A percentile compares a stretch with the other conserved stretches of the same genome.
Conservation (phyloP, 2,329 filamentous ascomycete species). For the Bipolaris victoriae region DNA sequence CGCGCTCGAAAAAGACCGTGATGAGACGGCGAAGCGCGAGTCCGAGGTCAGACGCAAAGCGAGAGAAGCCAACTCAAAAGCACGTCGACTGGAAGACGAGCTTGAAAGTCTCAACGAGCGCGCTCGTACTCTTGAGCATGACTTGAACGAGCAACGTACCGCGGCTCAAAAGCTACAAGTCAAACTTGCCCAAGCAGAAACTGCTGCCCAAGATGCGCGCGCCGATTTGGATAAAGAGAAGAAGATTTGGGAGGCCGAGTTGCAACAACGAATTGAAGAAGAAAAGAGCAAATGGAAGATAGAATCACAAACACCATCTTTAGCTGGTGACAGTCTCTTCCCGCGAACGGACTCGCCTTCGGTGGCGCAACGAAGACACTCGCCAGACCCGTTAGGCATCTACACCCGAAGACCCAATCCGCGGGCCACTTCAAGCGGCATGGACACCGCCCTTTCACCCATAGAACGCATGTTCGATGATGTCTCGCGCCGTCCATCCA, state of each 20-base stretch:
- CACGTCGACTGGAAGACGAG: slow-evolving; percentile 78
- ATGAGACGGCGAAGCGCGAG: slow-evolving; percentile 83
- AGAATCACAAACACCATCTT: slow-evolving; percentile 49
- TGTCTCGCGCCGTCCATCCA: slow-evolving; percentile 44
- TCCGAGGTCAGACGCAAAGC: slow-evolving; percentile 88
- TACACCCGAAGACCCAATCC: slow-evolving; percentile 34
- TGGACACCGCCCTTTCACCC: slow-evolving; percentile 42
- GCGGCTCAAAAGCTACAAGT: slow-evolving; percentile 68
- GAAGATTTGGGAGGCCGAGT: slow-evolving; percentile 62
- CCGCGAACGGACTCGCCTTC: slow-evolving; percentile 49
- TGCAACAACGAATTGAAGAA: slow-evolving; percentile 67
- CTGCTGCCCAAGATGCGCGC: slow-evolving; percentile 65
- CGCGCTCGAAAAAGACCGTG: slow-evolving; percentile 85
- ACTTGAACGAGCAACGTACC: slow-evolving; percentile 65
- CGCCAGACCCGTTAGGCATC: slow-evolving; percentile 46
- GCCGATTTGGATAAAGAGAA: slow-evolving; percentile 65
- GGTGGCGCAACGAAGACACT: slow-evolving; percentile 49
- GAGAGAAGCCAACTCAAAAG: slow-evolving; percentile 76
- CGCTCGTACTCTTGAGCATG: slow-evolving; percentile 68
- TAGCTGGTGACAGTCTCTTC: slow-evolving; percentile 30
- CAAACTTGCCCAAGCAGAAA: slow-evolving; percentile 68
- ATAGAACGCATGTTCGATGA: slow-evolving; percentile 48
- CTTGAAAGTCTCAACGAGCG: slow-evolving; percentile 72
- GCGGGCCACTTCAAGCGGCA: slow-evolving; percentile 38
- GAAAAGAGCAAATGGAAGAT: slow-evolving; percentile 66